Evolutionary conservation across 2,329 filamentous ascomycete genomes (phyloP).

Genomic region (Cercospora sojina): DNA sequence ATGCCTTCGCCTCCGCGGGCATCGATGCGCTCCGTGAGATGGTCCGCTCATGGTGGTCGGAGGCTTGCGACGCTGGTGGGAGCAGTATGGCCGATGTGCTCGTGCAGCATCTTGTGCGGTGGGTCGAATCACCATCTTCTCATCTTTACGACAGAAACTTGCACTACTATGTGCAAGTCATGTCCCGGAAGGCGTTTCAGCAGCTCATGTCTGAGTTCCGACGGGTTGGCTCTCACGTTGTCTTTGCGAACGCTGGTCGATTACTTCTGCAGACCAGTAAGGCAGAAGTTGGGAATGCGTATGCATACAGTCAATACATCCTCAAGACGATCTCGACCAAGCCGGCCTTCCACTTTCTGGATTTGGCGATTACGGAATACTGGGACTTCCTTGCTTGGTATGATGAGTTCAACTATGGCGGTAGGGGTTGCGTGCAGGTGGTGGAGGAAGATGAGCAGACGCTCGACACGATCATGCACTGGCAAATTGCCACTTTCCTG

Average conservation of each 20-base stretch:
- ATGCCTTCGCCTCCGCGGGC: conserved; percentile 87
- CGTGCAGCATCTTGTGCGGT: conserved; percentile 94
- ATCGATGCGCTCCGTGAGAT: conserved; percentile 91
- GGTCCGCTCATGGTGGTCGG: conserved; percentile 98
- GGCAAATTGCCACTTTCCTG: conserved; percentile 91
- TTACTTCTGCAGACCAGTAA: conserved; percentile 94
- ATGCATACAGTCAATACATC: conserved; percentile 95
- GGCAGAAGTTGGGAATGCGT: conserved; percentile 92
- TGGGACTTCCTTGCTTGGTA: conserved; percentile 99
- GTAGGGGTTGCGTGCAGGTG: conserved; percentile 83
- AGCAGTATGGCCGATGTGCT: conserved; percentile 96
- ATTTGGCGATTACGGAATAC: conserved; percentile 96
- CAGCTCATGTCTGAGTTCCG: conserved; percentile 97
- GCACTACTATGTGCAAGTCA: conserved; percentile 97
- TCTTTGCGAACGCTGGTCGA: conserved; percentile 90
- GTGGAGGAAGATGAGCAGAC: conserved; percentile 72
- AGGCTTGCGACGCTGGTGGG: conserved; percentile 68
- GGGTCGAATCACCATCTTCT: conserved; percentile 90
- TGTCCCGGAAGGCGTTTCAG: conserved; percentile 95
- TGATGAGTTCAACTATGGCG: conserved; percentile 97
- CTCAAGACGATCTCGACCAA: conserved; percentile 96
- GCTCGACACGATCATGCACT: conserved; percentile 93
- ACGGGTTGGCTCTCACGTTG: conserved; percentile 87
- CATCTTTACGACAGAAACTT: conserved; percentile 93
- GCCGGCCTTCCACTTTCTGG: conserved; percentile 93